Percentiles rank a stretch among this genome's conserved stretches.
Evolutionary conservation across 2,329 filamentous ascomycete genomes (phyloP).

Genomic region (Fusarium kyushuense): DNA sequence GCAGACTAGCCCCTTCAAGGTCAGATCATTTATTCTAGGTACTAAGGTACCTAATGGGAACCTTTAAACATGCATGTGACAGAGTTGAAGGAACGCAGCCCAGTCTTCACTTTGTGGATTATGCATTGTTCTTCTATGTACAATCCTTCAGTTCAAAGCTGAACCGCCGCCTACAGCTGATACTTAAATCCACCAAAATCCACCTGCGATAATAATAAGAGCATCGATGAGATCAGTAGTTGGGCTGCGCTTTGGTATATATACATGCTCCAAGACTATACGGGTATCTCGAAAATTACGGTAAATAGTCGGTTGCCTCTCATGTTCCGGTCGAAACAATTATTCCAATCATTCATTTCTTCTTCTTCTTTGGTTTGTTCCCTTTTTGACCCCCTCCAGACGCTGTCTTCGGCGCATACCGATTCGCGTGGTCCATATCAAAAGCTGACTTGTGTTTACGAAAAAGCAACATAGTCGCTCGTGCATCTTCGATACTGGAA

Average conservation of each 20-base stretch:
- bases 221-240: neutral
- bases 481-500: constrained; percentile 81
- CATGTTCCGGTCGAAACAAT: neutral
- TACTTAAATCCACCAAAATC: neutral
- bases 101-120: neutral
- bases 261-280: constrained; percentile 10
- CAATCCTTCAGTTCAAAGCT: too few species aligned
- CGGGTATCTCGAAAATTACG: constrained; percentile 39
- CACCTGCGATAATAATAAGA: too few species aligned
- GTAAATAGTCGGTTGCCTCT: constrained; percentile 1
- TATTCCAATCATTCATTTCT: constrained; percentile 41
- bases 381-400: constrained; percentile 49
- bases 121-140: neutral
- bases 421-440: constrained; percentile 81
- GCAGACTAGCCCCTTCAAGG: neutral
- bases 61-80: neutral
- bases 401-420: constrained; percentile 62
- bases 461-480: constrained; percentile 91
- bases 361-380: constrained; percentile 59
- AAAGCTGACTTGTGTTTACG: constrained; percentile 85
- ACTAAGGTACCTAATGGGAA: too few species aligned
- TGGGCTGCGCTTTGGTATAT: neutral
- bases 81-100: neutral
- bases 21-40: neutral
- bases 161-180: neutral